phyloP scores from a whole-genome alignment of 768 basidiomycete species.

The Cyathus striatus region DNA sequence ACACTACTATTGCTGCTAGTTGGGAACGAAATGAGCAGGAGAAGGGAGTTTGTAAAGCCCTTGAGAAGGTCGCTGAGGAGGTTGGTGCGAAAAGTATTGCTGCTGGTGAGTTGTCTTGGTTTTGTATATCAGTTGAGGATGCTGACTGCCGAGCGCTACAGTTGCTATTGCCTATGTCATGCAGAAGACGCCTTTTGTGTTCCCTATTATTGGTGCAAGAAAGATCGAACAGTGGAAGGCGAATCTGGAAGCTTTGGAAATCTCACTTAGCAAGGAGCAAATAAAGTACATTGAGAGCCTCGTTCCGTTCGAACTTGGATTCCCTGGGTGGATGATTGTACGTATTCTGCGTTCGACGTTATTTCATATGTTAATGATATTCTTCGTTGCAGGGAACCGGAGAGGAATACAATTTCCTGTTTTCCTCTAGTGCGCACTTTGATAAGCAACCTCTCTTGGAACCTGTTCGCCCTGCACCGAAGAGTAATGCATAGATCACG shows the following conservation, averaged over 20 bases:
- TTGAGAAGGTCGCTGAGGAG: no score
- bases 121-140: neutral
- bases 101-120: constrained; percentile 28
- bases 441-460: no score
- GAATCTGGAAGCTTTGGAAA: constrained; percentile 46
- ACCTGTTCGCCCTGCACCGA: no score
- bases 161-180: constrained; percentile 52
- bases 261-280: no score
- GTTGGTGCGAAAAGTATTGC: no score
- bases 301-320: constrained; percentile 41
- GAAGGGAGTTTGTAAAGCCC: constrained; percentile 30
- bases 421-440: neutral
- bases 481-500: no score
- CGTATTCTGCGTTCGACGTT: constrained; percentile 8
- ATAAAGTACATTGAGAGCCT: constrained; percentile 37
- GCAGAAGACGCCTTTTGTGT: no score
- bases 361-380: neutral
- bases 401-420: neutral
- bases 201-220: no score
- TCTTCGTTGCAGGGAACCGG: neutral
- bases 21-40: constrained; percentile 48
- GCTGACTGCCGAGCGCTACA: constrained; percentile 7
- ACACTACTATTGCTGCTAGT: no score
- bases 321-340: constrained; percentile 31
- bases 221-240: constrained; percentile 46